phyloP scores from a whole-genome alignment of 2,329 filamentous ascomycete species.

The Diaporthe sp. region DNA sequence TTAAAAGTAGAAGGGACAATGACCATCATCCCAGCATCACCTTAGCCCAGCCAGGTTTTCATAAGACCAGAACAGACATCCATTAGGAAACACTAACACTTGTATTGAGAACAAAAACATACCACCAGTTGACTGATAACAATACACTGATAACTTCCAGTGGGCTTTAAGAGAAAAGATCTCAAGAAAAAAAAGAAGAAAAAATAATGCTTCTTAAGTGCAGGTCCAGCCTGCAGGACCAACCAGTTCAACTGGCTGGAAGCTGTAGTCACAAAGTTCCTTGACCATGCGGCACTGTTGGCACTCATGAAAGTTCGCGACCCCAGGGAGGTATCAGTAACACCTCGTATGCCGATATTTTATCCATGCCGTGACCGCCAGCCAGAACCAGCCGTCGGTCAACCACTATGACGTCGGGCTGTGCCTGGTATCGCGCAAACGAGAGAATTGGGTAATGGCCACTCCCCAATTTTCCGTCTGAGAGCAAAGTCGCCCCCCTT shows the following conservation, averaged over 20 bases:
- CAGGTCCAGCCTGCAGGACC: constrained; percentile 19
- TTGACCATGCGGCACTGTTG: constrained; percentile 19
- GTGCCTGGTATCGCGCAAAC: constrained; percentile 21
- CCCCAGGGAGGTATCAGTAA: background rate
- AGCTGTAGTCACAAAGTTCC: background rate
- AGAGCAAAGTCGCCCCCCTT: constrained; percentile 24
- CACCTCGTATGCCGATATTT: background rate
- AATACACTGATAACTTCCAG: background rate
- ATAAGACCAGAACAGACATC: background rate
- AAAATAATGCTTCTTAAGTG: background rate
- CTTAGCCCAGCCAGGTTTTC: no score
- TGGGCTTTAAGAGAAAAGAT: background rate
- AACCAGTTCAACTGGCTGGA: constrained; percentile 17
- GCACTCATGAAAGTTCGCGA: background rate
- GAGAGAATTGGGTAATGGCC: constrained; percentile 21
- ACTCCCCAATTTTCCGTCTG: constrained; percentile 22
- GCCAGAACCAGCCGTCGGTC: background rate
- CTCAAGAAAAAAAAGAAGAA: background rate
- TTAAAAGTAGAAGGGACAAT: background rate
- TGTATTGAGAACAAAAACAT: no score
- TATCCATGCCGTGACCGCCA: constrained; percentile 1
- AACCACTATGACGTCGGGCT: constrained; percentile 24
- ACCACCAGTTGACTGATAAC: background rate
- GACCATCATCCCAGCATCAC: background rate
- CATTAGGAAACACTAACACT: no score